Evolutionary conservation across 2,329 filamentous ascomycete species (phyloP).

Genomic region (Verticillium nubilum): DNA sequence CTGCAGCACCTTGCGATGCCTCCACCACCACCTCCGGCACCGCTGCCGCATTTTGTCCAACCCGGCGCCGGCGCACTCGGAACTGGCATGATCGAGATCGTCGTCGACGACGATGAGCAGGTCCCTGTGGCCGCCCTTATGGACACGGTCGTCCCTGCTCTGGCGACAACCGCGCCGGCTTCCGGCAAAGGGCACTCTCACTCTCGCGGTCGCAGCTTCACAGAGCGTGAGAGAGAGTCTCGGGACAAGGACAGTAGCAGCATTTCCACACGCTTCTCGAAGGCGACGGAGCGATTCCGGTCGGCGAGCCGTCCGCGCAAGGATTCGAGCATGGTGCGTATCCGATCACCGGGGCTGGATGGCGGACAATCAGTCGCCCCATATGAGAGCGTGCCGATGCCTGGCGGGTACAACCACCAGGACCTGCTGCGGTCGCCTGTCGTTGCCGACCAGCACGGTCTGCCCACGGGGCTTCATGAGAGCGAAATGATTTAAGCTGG

Average conservation of each 20-base stretch:
- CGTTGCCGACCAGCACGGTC: slow-evolving; percentile 21
- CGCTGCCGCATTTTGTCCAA: slow-evolving; percentile 39
- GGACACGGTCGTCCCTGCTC: slow-evolving; percentile 37
- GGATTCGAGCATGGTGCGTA: slow-evolving; percentile 29
- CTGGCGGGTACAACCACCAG: slow-evolving; percentile 13
- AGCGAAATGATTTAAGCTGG: slow-evolving; percentile 49
- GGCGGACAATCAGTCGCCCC: slow-evolving; percentile 26
- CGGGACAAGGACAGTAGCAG: slow-evolving; percentile 30
- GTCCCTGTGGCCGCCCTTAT: slow-evolving; percentile 27
- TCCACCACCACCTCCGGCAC: slow-evolving; percentile 57
- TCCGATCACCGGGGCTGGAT: slow-evolving; percentile 30
- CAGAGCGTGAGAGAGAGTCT: slow-evolving; percentile 24
- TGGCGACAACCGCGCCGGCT: slow-evolving; percentile 39
- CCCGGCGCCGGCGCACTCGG: slow-evolving; percentile 37
- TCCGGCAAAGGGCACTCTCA: slow-evolving; percentile 35
- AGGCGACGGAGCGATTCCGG: slow-evolving; percentile 53
- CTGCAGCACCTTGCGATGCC: slow-evolving; percentile 56
- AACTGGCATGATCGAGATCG: slow-evolving; percentile 59
- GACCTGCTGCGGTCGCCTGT: neutral
- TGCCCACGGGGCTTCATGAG: slow-evolving; percentile 45
- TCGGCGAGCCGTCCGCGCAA: slow-evolving; percentile 52
- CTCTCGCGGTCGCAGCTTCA: slow-evolving; percentile 50
- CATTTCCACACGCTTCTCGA: slow-evolving; percentile 48
- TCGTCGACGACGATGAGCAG: slow-evolving; percentile 55
- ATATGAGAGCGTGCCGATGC: slow-evolving; percentile 37